These are phyloP conservation scores for Phlebiopsis gigantea DNA, from an alignment of 768 basidiomycete genomes.

Conservation along the genomic window DNA sequence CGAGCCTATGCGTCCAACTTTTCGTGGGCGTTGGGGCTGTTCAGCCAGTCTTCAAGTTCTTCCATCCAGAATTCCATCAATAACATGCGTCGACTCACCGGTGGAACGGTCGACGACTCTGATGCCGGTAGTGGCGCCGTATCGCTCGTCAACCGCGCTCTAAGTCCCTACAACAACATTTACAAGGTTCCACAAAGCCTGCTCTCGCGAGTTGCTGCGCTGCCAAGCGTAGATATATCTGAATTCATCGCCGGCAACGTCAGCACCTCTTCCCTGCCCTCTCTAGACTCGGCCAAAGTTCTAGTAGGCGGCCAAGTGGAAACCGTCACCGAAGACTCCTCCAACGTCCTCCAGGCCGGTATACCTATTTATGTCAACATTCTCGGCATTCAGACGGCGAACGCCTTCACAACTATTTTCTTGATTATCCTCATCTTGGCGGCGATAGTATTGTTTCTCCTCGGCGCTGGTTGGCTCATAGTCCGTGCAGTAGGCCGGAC, in stretches of 20 bases:
- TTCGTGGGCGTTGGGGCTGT: constrained; percentile 80
- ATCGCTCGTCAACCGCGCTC: constrained; percentile 72
- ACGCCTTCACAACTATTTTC: constrained; percentile 90
- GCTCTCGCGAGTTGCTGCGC: constrained; percentile 12
- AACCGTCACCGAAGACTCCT: constrained; percentile 56
- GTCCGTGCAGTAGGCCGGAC: constrained; percentile 27
- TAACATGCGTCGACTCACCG: constrained; percentile 76
- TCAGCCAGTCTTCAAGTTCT: constrained; percentile 46
- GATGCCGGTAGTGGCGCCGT: constrained; percentile 51
- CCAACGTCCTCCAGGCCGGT: constrained; percentile 72
- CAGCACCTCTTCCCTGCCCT: neutral
- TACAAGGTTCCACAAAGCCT: constrained; percentile 11
- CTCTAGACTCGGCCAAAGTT: constrained; percentile 4
- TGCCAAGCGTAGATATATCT: constrained; percentile 18
- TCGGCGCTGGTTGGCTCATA: constrained; percentile 49
- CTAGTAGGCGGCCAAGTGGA: constrained; percentile 39
- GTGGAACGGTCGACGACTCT: constrained; percentile 64
- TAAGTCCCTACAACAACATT: constrained; percentile 67
- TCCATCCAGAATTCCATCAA: constrained; percentile 75
- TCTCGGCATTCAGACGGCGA: constrained; percentile 74
- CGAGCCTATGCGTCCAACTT: constrained; percentile 82
- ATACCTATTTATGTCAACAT: constrained; percentile 79
- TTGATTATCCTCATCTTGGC: constrained; percentile 63
- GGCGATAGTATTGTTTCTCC: constrained; percentile 48
- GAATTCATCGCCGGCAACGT: neutral